A percentile compares a stretch with the other conserved stretches of the same genome.
These are phyloP conservation scores for Polytolypa hystricis DNA, from an alignment of 2,329 filamentous ascomycete genomes.

Conservation along the genomic window DNA sequence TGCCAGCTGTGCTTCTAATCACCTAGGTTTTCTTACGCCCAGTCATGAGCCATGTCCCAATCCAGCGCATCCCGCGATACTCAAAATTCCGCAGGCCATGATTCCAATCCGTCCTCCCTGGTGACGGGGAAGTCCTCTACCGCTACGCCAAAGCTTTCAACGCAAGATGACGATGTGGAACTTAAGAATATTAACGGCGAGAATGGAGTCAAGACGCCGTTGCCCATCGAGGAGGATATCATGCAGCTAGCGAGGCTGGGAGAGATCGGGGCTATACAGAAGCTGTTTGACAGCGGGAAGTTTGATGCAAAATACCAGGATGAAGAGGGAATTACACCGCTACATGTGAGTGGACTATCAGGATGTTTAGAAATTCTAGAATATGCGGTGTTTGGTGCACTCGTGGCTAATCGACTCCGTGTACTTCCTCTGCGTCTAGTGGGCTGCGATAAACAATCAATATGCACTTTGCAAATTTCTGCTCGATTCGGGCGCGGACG, in stretches of 20 bases:
- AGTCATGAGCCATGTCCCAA: conserved; percentile 16
- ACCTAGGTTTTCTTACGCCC: too few species aligned
- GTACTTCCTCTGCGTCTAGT: conserved; percentile 44
- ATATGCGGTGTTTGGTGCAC: too few species aligned
- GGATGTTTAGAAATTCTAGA: too few species aligned
- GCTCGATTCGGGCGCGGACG: conserved; percentile 71
- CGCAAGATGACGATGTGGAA: conserved; percentile 25
- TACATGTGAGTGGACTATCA: conserved; percentile 58
- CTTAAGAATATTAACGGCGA: conserved; percentile 26
- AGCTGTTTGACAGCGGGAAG: conserved; percentile 72
- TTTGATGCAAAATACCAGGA: conserved; percentile 75
- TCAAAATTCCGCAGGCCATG: conserved; percentile 13
- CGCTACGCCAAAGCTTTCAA: conserved; percentile 22
- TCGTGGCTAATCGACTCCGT: conserved; percentile 12
- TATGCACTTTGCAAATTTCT: conserved; percentile 96
- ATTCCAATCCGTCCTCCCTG: conserved; percentile 16
- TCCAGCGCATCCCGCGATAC: conserved; percentile 14
- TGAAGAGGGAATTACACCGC: conserved; percentile 84
- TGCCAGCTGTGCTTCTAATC: too few species aligned
- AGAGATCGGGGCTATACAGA: conserved; percentile 76
- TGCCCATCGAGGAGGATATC: conserved; percentile 59
- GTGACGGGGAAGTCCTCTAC: conserved; percentile 22
- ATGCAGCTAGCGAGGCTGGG: conserved; percentile 91
- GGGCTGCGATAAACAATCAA: conserved; percentile 98
- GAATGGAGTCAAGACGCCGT: conserved; percentile 22